Conservation (phyloP, 148 eudicot species). For the Mesembryanthemum crystallinum region DNA sequence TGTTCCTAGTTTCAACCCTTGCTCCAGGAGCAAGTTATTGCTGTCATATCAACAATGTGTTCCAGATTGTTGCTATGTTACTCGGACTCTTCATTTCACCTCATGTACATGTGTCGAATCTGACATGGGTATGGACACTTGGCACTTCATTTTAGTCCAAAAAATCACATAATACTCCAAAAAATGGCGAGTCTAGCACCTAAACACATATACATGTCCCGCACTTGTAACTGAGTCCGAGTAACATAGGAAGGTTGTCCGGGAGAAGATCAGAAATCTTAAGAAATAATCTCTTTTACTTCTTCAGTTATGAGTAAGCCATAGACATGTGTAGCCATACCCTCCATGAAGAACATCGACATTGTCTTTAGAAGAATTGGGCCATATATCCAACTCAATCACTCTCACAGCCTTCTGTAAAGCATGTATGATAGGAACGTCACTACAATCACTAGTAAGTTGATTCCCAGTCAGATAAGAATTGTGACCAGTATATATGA, state of each 20-base stretch:
- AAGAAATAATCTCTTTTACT: background rate
- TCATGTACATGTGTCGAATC: too few relatives aligned
- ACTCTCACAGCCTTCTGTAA: constrained; percentile 75
- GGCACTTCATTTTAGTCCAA: too few relatives aligned
- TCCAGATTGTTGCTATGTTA: background rate
- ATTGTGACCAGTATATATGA: constrained; percentile 84
- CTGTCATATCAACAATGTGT: background rate
- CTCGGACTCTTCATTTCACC: too few relatives aligned
- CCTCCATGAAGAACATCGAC: constrained; percentile 86
- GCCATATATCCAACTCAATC: constrained; percentile 93
- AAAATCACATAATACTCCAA: too few relatives aligned
- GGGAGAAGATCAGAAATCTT: too few relatives aligned
- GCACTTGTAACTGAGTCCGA: too few relatives aligned
- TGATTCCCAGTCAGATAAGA: constrained; percentile 93
- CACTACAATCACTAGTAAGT: constrained; percentile 84
- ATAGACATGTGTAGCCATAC: constrained; percentile 31
- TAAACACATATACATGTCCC: too few relatives aligned
- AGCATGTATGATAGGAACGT: constrained; percentile 73
- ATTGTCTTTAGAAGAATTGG: constrained; percentile 68
- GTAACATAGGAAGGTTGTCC: too few relatives aligned
- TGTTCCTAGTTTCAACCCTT: background rate
- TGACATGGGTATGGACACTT: too few relatives aligned
- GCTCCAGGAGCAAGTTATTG: constrained; percentile 7
- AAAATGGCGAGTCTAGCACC: too few relatives aligned
- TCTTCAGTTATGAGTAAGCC: background rate